These are phyloP conservation scores for Macaranga tanarius DNA, from an alignment of 441 rosid species.

Conservation along the genomic window DNA sequence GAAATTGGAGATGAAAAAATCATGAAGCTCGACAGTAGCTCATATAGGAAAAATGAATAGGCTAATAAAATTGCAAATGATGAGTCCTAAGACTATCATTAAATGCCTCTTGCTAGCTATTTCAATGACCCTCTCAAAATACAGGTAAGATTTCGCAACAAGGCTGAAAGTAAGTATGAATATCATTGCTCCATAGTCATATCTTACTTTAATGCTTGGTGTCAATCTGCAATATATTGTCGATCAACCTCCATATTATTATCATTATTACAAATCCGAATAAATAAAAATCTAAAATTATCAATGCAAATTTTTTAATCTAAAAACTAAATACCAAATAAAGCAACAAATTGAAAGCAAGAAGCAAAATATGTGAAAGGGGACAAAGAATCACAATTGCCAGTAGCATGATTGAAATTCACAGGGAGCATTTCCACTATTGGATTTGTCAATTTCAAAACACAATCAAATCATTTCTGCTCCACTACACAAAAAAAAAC, in stretches of 20 bases:
- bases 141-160: slow-evolving; percentile 61
- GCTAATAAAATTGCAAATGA: slow-evolving; percentile 53
- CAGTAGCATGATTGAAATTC: no score
- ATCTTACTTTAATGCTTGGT: slow-evolving; percentile 55
- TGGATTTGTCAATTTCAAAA: no score
- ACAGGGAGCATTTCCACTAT: no score
- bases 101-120: slow-evolving; percentile 58
- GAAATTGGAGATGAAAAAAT: slow-evolving; percentile 46
- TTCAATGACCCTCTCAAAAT: slow-evolving; percentile 36
- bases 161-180: slow-evolving; percentile 80
- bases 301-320: no score
- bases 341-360: no score
- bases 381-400: no score
- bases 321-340: no score
- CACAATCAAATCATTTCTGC: no score
- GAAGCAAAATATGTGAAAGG: no score
- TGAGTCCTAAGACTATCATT: slow-evolving; percentile 59
- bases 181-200: slow-evolving; percentile 73
- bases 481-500: no score
- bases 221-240: slow-evolving; percentile 57
- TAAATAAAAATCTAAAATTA: no score
- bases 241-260: slow-evolving; percentile 66
- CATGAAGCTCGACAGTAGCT: slow-evolving; percentile 85
- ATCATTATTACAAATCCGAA: no score
- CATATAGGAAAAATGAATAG: slow-evolving; percentile 68